These are phyloP conservation scores for Chimonanthus salicifolius DNA, from an alignment of 164 flowering plant genomes.

Conservation along the genomic window DNA sequence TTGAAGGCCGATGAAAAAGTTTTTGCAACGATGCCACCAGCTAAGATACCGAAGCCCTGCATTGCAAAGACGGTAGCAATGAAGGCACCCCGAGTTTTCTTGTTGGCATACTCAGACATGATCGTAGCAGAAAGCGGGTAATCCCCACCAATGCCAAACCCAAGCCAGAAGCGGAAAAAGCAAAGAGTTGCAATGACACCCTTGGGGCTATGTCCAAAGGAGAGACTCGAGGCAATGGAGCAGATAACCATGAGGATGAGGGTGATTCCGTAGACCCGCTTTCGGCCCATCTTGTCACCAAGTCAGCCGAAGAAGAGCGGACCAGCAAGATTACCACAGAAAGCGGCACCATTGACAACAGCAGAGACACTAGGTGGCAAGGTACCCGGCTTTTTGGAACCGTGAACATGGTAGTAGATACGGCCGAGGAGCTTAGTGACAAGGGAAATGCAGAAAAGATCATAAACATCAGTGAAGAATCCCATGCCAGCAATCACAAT, in stretches of 20 bases:
- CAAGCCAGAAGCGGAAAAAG: conserved; percentile 42
- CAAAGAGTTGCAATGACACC: conserved; percentile 29
- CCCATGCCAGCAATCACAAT: conserved; percentile 88
- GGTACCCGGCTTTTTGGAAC: conserved; percentile 25
- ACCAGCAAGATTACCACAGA: conserved; percentile 37
- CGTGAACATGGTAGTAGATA: conserved; percentile 24
- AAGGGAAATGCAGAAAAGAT: conserved; percentile 78
- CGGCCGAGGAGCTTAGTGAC: conserved; percentile 42
- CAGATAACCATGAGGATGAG: conserved; percentile 32
- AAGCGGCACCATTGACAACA: conserved; percentile 41
- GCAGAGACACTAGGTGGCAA: conserved; percentile 35
- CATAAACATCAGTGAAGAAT: conserved; percentile 88
- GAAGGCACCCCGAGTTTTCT: conserved; percentile 33
- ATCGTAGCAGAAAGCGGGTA: conserved; percentile 41
- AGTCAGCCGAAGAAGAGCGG: conserved; percentile 45
- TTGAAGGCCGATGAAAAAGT: conserved; percentile 21
- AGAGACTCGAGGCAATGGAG: conserved; percentile 37
- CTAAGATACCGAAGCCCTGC: conserved; percentile 36
- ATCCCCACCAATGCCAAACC: conserved; percentile 40
- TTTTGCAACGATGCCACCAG: conserved; percentile 31
- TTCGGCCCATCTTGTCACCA: conserved; percentile 39
- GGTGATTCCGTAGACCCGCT: conserved; percentile 35
- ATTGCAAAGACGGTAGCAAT: conserved; percentile 38
- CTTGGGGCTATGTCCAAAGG: conserved; percentile 21
- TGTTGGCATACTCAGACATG: conserved; percentile 41